Conservation (phyloP, 108 stramenopile genomes). For the Pseudonitzschia multistriata region DNA sequence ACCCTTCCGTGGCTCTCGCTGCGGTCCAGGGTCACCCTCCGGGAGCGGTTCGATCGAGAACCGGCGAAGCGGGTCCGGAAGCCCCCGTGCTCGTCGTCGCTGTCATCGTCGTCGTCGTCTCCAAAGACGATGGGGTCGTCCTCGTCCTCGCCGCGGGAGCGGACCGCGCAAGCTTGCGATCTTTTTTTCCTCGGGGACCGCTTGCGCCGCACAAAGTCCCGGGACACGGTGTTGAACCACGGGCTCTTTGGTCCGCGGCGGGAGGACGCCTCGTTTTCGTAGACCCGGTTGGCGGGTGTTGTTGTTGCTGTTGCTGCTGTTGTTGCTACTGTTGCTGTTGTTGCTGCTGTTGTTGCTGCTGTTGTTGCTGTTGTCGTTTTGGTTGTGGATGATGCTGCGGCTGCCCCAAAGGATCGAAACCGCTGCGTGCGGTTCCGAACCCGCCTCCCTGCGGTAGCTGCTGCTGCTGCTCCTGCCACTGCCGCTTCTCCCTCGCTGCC, state of each 20-base stretch:
- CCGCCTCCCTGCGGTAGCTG: not conserved
- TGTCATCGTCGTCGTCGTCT: conserved; percentile 2
- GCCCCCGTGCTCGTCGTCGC: conserved; percentile 5
- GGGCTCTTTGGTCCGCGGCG: not conserved
- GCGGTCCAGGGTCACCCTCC: not conserved
- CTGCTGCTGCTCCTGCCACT: not conserved
- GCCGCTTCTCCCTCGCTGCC: conserved; percentile 4
- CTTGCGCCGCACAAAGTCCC: too few relatives aligned
- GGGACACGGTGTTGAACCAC: not conserved
- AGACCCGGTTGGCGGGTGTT: not conserved
- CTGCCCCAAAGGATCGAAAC: not conserved
- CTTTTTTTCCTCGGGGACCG: too few relatives aligned
- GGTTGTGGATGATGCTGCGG: not conserved
- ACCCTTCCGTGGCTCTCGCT: not conserved
- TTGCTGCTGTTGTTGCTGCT: not conserved
- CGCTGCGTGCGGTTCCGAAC: not conserved
- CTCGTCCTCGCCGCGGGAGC: too few relatives aligned
- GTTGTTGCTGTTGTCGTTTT: not conserved
- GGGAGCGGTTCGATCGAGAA: too few relatives aligned
- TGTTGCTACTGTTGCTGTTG: conserved; percentile 12
- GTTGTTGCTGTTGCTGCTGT: not conserved
- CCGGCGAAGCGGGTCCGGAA: too few relatives aligned
- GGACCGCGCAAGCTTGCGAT: too few relatives aligned
- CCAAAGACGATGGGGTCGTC: too few relatives aligned
- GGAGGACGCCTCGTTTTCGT: not conserved